Base-by-base conservation (phyloP, 2,329 filamentous ascomycete genomes). In the Stagonosporopsis chrysanthemi region DNA sequence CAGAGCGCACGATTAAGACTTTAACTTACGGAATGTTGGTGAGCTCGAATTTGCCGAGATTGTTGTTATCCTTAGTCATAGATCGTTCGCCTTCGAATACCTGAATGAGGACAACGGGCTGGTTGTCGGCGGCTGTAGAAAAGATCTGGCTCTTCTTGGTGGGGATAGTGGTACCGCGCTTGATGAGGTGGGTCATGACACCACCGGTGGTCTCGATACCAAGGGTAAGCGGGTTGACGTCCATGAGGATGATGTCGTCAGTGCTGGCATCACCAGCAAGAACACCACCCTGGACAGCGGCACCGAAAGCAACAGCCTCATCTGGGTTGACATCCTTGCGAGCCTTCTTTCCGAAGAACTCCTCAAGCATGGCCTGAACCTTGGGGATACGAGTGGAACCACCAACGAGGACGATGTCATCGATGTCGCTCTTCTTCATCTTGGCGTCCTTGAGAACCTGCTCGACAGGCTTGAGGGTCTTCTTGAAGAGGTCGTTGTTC, bases 261-360 rank as follows among this genome's bases (percentile, higher is more conserved):
- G 91, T 90, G 74, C 88, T 90, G 75, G 90, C 86, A 82, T 97
- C 92, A 67, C 92, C 92, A 69, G 92, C 90, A 62, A 99, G 85
- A 75, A 98, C 88, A 89, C 93, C 94, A 82, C 90, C 95, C 83
- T 99, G 95, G 70, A 98, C 92, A 69, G 95, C 94, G 64, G 95
- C 95, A 82, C 95, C 95, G 78, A 93, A 98, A 76, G 95, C 95
- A 70, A 98, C 95, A 82, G 95, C 95, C 85, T 98, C 95, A 76
- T 99, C 95, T 71, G 95, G 95, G 88, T 98, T 98, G 79, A 99
- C 97, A 82, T 92, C 92, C 91, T 98, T 98, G 86, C 90, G 93
- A 71, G 93, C 92, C 86, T 95, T 93, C 91, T 98, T 98, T 80
- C 93, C 83, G 79, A 98, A 98, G 87, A 86, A 98, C 81, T 98